A percentile compares a stretch with the other conserved stretches of the same genome.
These are phyloP conservation scores for Pythium insidiosum DNA, from an alignment of 352 stramenopile genomes.

Conservation along the genomic window DNA sequence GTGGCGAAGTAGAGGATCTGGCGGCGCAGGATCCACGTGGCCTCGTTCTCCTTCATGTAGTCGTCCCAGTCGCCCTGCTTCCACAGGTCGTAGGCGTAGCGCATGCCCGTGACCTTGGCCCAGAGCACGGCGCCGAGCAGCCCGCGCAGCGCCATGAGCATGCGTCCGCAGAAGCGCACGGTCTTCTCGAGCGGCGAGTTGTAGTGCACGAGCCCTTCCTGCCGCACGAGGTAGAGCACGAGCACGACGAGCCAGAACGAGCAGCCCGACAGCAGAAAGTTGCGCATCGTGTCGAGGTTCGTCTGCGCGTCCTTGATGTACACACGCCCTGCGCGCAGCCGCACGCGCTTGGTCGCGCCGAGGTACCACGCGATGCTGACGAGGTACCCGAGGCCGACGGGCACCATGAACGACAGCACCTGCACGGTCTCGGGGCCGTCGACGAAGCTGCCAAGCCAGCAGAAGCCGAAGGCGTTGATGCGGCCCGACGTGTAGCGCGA, in stretches of 20 bases:
- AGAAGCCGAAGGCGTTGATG: constrained; percentile 75
- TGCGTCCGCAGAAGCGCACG: constrained; percentile 57
- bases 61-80: constrained; percentile 76
- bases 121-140: constrained; percentile 60
- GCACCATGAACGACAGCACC: constrained; percentile 56
- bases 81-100: constrained; percentile 67
- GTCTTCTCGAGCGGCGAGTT: constrained; percentile 53
- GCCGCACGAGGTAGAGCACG: constrained; percentile 60
- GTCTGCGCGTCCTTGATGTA: constrained; percentile 37
- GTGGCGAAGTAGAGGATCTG: constrained; percentile 83
- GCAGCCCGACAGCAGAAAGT: constrained; percentile 69
- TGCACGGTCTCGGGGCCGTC: constrained; percentile 31
- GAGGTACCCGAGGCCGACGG: constrained; percentile 50
- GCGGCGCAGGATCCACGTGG: constrained; percentile 72
- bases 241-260: constrained; percentile 58
- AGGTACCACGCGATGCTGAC: constrained; percentile 72
- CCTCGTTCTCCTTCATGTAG: constrained; percentile 82
- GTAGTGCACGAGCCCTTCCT: constrained; percentile 33
- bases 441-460: constrained; percentile 52
- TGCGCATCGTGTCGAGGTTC: constrained; percentile 72
- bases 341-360: constrained; percentile 59
- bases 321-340: constrained; percentile 33
- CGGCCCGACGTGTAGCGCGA: constrained; percentile 29
- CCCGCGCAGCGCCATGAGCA: constrained; percentile 60
- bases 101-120: constrained; percentile 50